Evolutionary conservation across 805 yeast genomes (phyloP).

Genomic region (Zygosaccharomyces gambellarensis): DNA sequence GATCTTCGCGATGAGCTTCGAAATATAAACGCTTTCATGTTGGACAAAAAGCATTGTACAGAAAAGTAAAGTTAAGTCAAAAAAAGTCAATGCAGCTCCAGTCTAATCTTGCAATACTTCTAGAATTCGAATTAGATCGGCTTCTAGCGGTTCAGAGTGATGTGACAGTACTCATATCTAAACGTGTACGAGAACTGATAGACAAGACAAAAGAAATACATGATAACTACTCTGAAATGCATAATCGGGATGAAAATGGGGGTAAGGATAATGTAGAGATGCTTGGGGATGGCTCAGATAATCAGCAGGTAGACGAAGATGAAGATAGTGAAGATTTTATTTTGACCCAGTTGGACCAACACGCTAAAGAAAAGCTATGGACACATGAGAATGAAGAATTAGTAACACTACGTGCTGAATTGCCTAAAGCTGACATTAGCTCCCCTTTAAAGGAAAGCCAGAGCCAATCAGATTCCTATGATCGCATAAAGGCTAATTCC

Average conservation of each 20-base stretch:
- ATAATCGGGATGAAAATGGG: neutral
- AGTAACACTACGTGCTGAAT: neutral
- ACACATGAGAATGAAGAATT: conserved; percentile 1
- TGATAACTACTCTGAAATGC: neutral
- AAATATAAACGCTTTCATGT: neutral
- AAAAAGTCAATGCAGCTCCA: conserved; percentile 6
- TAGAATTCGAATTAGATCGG: conserved; percentile 17
- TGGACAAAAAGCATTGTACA: neutral
- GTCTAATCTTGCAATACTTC: conserved; percentile 10
- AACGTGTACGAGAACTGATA: conserved; percentile 8
- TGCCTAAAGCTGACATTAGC: conserved; percentile 10
- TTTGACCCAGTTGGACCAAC: conserved; percentile 22
- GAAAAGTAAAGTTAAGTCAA: neutral
- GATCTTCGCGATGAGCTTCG: conserved; percentile 1
- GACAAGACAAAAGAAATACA: neutral
- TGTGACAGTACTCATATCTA: conserved; percentile 15
- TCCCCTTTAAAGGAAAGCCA: conserved; percentile 14
- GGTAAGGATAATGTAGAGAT: neutral
- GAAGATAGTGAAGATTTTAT: conserved; percentile 23
- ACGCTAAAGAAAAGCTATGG: conserved; percentile 6
- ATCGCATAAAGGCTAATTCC: neutral
- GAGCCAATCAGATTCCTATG: conserved; percentile 6
- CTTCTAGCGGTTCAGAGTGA: conserved; percentile 25
- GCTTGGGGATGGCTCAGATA: neutral
- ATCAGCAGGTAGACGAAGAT: neutral